phyloP scores from a whole-genome alignment of 345 rosid genomes.

The Eucalyptus tenuipes region DNA sequence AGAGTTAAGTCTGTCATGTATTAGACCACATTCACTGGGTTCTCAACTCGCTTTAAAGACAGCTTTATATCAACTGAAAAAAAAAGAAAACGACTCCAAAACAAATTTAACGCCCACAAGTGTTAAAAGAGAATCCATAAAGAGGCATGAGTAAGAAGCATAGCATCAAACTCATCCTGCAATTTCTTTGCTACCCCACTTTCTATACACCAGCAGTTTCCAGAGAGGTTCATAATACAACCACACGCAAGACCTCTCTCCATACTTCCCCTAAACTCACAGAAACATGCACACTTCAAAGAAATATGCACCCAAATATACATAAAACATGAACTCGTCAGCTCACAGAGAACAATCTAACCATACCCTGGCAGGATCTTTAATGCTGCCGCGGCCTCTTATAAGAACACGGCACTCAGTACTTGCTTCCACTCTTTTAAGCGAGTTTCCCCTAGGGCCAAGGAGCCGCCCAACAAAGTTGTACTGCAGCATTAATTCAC shows the following conservation, averaged over 20 bases:
- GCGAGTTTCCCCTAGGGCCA: slow-evolving; percentile 97
- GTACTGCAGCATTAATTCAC: slow-evolving; percentile 38
- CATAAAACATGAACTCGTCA: neutral
- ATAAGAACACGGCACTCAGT: slow-evolving; percentile 91
- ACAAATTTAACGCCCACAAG: neutral
- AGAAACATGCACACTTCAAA: neutral
- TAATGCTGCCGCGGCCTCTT: slow-evolving; percentile 93
- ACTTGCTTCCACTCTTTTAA: slow-evolving; percentile 93
- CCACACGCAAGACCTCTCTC: neutral
- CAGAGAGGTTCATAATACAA: neutral
- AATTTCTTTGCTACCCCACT: neutral
- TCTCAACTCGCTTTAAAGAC: neutral
- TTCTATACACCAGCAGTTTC: neutral
- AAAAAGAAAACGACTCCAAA: neutral
- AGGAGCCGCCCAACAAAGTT: slow-evolving; percentile 98
- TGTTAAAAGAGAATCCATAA: neutral
- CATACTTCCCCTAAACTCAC: neutral
- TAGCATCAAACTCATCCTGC: neutral
- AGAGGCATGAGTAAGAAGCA: neutral
- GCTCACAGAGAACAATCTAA: neutral
- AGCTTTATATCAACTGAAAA: neutral
- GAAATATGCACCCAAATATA: neutral
- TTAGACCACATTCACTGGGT: neutral
- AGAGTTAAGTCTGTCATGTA: neutral
- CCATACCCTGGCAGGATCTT: slow-evolving; percentile 74